Evolutionary conservation across 1,284 basidiomycete genomes (phyloP).

Genomic region (Rhodotorula sp.): DNA sequence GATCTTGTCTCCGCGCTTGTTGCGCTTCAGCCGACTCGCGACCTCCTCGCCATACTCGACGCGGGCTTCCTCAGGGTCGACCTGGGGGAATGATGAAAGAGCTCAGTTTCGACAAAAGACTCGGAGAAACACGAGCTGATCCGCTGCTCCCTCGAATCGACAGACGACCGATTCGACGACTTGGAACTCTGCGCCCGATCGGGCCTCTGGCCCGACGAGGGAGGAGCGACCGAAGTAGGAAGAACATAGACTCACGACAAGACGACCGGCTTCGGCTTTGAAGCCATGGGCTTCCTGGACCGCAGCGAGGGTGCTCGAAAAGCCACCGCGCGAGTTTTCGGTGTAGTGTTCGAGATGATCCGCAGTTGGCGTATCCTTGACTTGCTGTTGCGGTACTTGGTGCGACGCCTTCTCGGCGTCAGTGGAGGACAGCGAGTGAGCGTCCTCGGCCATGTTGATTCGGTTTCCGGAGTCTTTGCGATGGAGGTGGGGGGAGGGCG

Average conservation of each 20-base stretch:
- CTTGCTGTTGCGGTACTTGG: slow-evolving; percentile 2
- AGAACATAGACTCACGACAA: slow-evolving; percentile 18
- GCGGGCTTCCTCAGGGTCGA: slow-evolving; percentile 38
- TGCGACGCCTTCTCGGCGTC: slow-evolving; percentile 2
- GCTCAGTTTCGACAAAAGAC: too few species aligned
- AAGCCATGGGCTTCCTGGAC: slow-evolving; percentile 28
- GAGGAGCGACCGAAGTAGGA: too few species aligned
- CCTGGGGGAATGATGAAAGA: not conserved
- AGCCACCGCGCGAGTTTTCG: slow-evolving; percentile 5
- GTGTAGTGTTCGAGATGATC: slow-evolving; percentile 33
- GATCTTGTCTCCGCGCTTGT: slow-evolving; percentile 55
- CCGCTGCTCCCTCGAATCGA: not conserved
- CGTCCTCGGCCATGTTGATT: slow-evolving; percentile 1
- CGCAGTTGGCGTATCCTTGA: slow-evolving; percentile 13
- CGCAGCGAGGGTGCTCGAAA: slow-evolving; percentile 20
- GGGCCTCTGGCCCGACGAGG: too few species aligned
- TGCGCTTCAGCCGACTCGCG: slow-evolving; percentile 57
- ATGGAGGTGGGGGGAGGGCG: too few species aligned
- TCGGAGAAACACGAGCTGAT: not conserved
- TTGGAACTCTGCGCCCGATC: too few species aligned
- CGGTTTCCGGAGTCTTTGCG: too few species aligned
- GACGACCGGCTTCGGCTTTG: slow-evolving; percentile 35
- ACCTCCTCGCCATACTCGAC: slow-evolving; percentile 44
- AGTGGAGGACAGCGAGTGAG: not conserved
- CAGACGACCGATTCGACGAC: not conserved